Evolutionary conservation across 176 grass and related monocot species (phyloP).

Genomic region (Avena eriantha): DNA sequence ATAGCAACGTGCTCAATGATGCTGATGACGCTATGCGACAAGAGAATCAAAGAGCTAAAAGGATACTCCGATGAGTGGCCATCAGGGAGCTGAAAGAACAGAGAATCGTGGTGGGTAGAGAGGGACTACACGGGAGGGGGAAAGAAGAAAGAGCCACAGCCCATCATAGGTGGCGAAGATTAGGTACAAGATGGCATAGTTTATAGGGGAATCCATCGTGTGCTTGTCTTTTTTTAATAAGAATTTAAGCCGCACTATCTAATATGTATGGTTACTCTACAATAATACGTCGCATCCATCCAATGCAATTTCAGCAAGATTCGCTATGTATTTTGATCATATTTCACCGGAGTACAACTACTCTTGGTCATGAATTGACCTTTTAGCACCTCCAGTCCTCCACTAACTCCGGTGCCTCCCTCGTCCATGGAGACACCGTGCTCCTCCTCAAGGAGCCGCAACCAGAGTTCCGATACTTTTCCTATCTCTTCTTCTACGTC

Average conservation of each 20-base stretch:
- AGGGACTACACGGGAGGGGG: background rate
- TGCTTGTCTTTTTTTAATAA: background rate
- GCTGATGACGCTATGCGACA: background rate
- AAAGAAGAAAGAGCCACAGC: background rate
- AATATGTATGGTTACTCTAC: background rate
- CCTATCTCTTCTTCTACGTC: background rate
- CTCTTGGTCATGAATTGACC: background rate
- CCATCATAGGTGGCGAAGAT: background rate
- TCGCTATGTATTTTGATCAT: background rate
- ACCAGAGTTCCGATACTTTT: background rate
- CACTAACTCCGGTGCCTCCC: background rate
- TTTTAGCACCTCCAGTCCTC: background rate
- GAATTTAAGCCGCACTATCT: background rate
- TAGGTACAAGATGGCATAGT: background rate
- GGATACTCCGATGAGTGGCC: background rate
- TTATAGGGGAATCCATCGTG: background rate
- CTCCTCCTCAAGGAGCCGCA: background rate
- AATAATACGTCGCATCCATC: background rate
- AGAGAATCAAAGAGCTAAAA: background rate
- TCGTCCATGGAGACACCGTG: background rate
- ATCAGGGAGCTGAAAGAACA: conserved; percentile 8
- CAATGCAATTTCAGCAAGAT: background rate
- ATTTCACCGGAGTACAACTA: background rate
- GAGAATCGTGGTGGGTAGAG: background rate
- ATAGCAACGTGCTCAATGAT: background rate